These are phyloP conservation scores for Linaria vulgaris DNA, from an alignment of 257 asterid genomes.

Conservation along the genomic window DNA sequence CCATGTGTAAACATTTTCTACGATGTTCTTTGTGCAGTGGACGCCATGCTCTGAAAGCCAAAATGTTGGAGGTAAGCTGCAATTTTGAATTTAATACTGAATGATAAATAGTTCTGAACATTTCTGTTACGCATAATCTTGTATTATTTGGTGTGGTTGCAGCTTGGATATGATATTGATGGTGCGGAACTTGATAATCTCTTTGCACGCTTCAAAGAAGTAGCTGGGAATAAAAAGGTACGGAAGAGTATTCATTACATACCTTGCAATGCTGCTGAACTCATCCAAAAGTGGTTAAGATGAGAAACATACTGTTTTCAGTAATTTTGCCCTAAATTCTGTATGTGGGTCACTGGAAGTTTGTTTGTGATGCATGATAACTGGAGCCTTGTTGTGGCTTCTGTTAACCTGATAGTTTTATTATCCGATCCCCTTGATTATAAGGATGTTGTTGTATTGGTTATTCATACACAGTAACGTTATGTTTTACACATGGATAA, in stretches of 20 bases:
- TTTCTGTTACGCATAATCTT: too few species aligned
- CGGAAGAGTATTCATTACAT: slow-evolving; percentile 1
- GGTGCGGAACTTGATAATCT: slow-evolving; percentile 87
- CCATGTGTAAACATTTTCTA: too few species aligned
- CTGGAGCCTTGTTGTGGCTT: too few species aligned
- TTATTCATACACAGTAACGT: too few species aligned
- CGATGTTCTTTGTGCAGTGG: slow-evolving; percentile 60
- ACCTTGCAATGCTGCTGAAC: not conserved
- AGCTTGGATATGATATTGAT: slow-evolving; percentile 92
- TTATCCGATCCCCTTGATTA: too few species aligned
- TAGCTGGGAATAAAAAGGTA: slow-evolving; percentile 96
- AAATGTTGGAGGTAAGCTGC: slow-evolving; percentile 74
- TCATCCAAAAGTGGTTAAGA: not conserved
- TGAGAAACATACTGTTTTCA: not conserved
- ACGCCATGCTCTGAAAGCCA: slow-evolving; percentile 92
- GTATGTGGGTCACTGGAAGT: too few species aligned
- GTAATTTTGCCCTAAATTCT: too few species aligned
- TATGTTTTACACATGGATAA: too few species aligned
- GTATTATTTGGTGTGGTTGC: slow-evolving; percentile 24
- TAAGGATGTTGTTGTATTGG: too few species aligned
- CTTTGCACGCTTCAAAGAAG: slow-evolving; percentile 84
- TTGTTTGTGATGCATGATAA: too few species aligned
- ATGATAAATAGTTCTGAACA: too few species aligned
- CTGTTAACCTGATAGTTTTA: too few species aligned
- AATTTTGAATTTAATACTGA: not conserved